Evolutionary conservation across 2,329 filamentous ascomycete genomes (phyloP), one percentile per base, ranked within the genome.

Genomic region (Venturia effusa): DNA sequence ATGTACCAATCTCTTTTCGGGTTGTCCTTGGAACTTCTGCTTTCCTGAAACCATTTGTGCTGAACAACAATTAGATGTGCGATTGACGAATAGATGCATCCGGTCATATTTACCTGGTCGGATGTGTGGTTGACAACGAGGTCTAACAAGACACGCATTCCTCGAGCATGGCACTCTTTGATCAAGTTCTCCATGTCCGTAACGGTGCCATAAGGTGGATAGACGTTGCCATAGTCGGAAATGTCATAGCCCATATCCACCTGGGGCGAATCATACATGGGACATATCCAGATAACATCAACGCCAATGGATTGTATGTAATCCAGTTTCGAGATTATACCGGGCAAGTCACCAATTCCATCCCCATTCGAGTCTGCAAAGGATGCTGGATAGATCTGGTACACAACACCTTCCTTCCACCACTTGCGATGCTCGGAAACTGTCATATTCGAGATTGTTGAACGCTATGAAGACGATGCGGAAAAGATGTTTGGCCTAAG

Each of bases 51-150:
- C 88, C 88, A 92, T 32, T 48, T 43, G 43, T 64, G 64, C 60
- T 57, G 19, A 8, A 34, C 30, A 22, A 34, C 15, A 22, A 15
- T 57, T n/a, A 57, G 51, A 32, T 7, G 15, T n/a, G 51, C 15
- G 27, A n/a, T n/a, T 4, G 17, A 34, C 15, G 30, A 57, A 22
- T 30, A 3, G 13, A 37, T 6, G 30, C 41, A 57, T 10, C 7
- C 51, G 4, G 15, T 27, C 7, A 17, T 51, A 13, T 27, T 51
- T 57, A 57, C 51, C 51, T 74, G 80, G 67, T 88, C 83, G 2
- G 84, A 88, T 0, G 88, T 91, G 71, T 93, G 89, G 68, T 92
- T 93, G 66, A 92, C 82, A 1, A 92, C 89, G 3, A 92, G 78
- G 70, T 92, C 88, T 65, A 92, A 81, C 64, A 92, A 84, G 13